Evolutionary conservation across 768 basidiomycete genomes (phyloP), one percentile per base, ranked within the genome.

Genomic region (Pholiota microspora): DNA sequence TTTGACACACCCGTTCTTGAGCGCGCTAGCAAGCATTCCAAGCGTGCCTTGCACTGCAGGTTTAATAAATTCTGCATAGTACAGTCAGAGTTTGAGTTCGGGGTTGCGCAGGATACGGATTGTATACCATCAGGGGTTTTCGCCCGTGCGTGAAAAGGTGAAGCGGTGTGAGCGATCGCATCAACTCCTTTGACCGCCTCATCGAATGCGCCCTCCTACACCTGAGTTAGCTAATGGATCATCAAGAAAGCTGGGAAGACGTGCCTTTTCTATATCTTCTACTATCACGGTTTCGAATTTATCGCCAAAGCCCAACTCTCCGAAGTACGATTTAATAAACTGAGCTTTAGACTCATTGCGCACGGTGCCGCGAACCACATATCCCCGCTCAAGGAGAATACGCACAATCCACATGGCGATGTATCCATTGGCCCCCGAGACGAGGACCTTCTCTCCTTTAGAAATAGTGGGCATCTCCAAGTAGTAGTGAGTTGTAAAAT

Each of bases 141-240:
- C 1, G 71, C 75, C 1, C 76, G 69, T 23, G 73, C 56, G 51
- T 77, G 71, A 62, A 84, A 77, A 0, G 88, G 88, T 0, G 87
- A 88, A 0, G 87, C 87, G 3, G 77, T 82, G 62, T 90, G 89
- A 32, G 73, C 77, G 48, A 94, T 81, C 0, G 79, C 91, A 55
- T 89, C 84, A 7, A 92, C 83, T 1, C 79, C 89, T 65, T 84
- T 81, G 55, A 92, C 86, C 0, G 84, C 89, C 48, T 89, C 83
- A 64, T 93, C 89, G 57, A 92, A 94, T 0, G 85, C 88, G 6
- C 81, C 82, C 2, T 77, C 78, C 83, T 85, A 56, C 7, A 38
- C 9, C 18, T 32, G 13, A 8, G 21, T 25, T 16, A 45, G 7
- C 15, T 46, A 21, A 24, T 18, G 15, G 10, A 28, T 10, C 15